phyloP scores from a whole-genome alignment of 2,329 filamentous ascomycete genomes.

The Penicillium sclerotigenum region DNA sequence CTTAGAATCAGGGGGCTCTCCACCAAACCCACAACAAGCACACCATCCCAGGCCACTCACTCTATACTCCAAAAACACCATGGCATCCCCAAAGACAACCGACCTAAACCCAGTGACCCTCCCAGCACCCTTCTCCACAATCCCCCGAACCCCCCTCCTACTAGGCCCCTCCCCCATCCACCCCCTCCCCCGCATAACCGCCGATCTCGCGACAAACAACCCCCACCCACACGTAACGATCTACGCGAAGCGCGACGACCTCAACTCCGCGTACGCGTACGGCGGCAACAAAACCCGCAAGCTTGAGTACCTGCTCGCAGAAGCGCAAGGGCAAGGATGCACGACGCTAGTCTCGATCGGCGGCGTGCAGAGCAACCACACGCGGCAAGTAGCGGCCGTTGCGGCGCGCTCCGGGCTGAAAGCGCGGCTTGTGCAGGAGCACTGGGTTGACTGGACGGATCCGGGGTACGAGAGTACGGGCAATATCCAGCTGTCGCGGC shows the following conservation, averaged over 20 bases:
- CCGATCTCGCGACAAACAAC: slow-evolving; percentile 50
- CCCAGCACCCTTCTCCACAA: slow-evolving; percentile 61
- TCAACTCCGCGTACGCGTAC: slow-evolving; percentile 64
- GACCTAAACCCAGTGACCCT: slow-evolving; percentile 35
- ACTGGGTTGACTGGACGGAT: slow-evolving; percentile 65
- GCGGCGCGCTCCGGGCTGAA: slow-evolving; percentile 56
- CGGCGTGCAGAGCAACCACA: slow-evolving; percentile 69
- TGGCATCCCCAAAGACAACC: neutral
- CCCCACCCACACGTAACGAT: slow-evolving; percentile 53
- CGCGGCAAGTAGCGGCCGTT: slow-evolving; percentile 63
- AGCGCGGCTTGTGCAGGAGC: slow-evolving; percentile 57
- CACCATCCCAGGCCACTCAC: neutral
- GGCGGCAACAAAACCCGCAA: slow-evolving; percentile 70
- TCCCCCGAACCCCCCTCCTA: slow-evolving; percentile 60
- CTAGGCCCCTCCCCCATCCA: slow-evolving; percentile 69
- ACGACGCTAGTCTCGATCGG: slow-evolving; percentile 66
- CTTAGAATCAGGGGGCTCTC: no score
- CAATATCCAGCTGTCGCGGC: slow-evolving; percentile 66
- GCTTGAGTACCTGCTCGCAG: slow-evolving; percentile 65
- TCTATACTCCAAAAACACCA: neutral
- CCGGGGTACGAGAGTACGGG: slow-evolving; percentile 62
- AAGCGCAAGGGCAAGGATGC: slow-evolving; percentile 56
- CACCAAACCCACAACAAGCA: neutral
- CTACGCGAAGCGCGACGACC: slow-evolving; percentile 70
- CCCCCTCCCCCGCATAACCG: slow-evolving; percentile 61